Evolutionary conservation across 495 filamentous ascomycete species (phyloP).

Genomic region (Neurospora pannonica): DNA sequence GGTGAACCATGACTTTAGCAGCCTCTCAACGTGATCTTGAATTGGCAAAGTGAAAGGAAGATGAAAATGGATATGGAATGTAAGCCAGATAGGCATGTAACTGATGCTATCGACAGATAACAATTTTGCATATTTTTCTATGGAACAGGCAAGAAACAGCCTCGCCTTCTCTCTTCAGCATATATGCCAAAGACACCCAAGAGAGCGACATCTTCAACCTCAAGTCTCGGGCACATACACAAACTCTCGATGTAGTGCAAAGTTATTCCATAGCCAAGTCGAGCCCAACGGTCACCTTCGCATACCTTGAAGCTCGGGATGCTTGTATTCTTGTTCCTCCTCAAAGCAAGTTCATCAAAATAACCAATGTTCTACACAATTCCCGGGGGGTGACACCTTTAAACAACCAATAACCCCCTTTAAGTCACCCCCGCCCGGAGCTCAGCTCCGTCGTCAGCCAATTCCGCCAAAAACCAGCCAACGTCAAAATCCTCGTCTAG

Average conservation of each 20-base stretch:
- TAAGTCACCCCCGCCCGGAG: background rate
- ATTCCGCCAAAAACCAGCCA: background rate
- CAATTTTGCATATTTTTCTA: background rate
- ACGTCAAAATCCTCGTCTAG: background rate
- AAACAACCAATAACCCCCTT: background rate
- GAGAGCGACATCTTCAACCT: background rate
- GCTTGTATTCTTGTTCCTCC: background rate
- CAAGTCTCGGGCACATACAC: background rate
- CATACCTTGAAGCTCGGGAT: background rate
- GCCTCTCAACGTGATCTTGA: background rate
- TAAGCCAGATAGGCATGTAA: background rate
- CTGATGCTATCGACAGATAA: background rate
- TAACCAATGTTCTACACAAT: background rate
- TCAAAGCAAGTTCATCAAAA: background rate
- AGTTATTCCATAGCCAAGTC: background rate
- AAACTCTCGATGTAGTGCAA: background rate
- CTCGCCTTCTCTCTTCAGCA: background rate
- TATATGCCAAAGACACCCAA: background rate
- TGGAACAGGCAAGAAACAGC: background rate
- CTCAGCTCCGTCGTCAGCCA: background rate
- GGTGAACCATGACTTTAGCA: background rate
- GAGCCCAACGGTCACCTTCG: background rate
- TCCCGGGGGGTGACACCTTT: background rate
- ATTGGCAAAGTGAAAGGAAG: background rate
- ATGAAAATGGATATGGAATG: background rate